phyloP scores from a whole-genome alignment of 192 early-diverging fungal genomes.

The Pilobolus umbonatus region DNA sequence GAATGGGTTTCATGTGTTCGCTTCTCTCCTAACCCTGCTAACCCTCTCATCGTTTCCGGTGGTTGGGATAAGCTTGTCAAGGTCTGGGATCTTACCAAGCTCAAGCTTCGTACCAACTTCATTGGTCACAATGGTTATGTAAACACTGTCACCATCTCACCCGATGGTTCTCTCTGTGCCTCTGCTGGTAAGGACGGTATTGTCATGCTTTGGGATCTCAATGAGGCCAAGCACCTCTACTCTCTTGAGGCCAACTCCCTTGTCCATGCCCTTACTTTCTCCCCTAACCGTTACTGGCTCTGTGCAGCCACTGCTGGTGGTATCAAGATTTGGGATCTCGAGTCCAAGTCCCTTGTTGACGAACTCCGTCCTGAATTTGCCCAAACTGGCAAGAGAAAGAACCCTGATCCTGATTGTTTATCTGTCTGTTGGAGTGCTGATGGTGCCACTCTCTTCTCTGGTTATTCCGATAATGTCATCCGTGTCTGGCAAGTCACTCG shows the following conservation, averaged over 20 bases:
- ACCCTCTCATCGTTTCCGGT: conserved; percentile 95
- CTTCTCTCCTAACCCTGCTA: conserved; percentile 98
- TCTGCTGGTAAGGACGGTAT: conserved; percentile 99
- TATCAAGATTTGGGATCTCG: conserved; percentile 99
- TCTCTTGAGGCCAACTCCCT: conserved; percentile 92
- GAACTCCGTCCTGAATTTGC: conserved; percentile 78
- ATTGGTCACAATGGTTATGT: conserved; percentile 98
- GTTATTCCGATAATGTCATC: conserved; percentile 92
- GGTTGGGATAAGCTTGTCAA: conserved; percentile 99
- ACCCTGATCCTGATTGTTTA: conserved; percentile 78
- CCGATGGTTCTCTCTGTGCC: conserved; percentile 99
- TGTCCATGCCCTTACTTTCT: conserved; percentile 98
- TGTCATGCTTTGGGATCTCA: conserved; percentile 99
- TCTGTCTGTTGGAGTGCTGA: conserved; percentile 98
- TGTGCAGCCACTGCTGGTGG: conserved; percentile 92
- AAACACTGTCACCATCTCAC: conserved; percentile 97
- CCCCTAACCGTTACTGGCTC: conserved; percentile 99
- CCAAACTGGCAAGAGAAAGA: conserved; percentile 69
- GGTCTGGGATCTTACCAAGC: conserved; percentile 99
- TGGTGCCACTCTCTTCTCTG: conserved; percentile 96
- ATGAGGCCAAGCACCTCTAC: conserved; percentile 99
- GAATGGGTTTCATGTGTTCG: conserved; percentile 99
- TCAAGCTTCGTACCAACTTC: conserved; percentile 99
- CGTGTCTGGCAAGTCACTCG: conserved; percentile 80
- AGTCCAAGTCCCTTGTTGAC: conserved; percentile 96